Conservation (phyloP, 139 green algal genomes). For the Raphidocelis subcapitata region DNA sequence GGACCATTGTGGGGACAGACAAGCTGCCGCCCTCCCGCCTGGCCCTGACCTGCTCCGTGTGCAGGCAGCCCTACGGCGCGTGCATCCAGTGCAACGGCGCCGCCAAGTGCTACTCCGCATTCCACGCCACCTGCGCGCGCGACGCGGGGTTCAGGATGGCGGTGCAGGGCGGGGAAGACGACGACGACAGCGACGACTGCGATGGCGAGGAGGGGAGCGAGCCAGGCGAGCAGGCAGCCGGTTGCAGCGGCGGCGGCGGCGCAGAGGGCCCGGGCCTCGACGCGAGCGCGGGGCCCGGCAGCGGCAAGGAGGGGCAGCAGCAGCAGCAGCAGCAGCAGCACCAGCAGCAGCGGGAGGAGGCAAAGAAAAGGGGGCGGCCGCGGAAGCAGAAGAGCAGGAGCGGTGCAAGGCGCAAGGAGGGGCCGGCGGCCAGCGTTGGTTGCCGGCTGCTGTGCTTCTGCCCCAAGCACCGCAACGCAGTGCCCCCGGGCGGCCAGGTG, state of each 20-base stretch:
- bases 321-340: not conserved
- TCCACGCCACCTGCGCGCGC: constrained; percentile 78
- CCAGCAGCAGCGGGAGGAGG: not conserved
- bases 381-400: not conserved
- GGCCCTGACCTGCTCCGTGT: constrained; percentile 67
- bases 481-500: too few species aligned
- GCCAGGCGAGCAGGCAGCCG: not conserved
- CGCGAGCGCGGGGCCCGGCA: not conserved
- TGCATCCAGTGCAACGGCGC: constrained; percentile 67
- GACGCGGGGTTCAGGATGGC: constrained; percentile 39
- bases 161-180: constrained; percentile 16
- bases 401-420: constrained; percentile 6
- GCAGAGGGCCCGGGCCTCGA: too few species aligned
- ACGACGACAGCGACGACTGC: constrained; percentile 20
- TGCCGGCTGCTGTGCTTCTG: constrained; percentile 59
- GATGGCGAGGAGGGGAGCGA: constrained; percentile 14
- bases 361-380: not conserved
- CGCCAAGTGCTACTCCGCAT: constrained; percentile 62
- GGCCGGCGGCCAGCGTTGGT: constrained; percentile 26
- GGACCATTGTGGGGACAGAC: constrained; percentile 24
- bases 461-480: constrained; percentile 55
- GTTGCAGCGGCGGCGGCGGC: not conserved
- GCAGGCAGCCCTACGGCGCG: constrained; percentile 69
- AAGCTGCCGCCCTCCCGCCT: constrained; percentile 25
- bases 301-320: not conserved